Evolutionary conservation across 2,329 filamentous ascomycete species (phyloP).

Genomic region (Delphinella strobiligena): DNA sequence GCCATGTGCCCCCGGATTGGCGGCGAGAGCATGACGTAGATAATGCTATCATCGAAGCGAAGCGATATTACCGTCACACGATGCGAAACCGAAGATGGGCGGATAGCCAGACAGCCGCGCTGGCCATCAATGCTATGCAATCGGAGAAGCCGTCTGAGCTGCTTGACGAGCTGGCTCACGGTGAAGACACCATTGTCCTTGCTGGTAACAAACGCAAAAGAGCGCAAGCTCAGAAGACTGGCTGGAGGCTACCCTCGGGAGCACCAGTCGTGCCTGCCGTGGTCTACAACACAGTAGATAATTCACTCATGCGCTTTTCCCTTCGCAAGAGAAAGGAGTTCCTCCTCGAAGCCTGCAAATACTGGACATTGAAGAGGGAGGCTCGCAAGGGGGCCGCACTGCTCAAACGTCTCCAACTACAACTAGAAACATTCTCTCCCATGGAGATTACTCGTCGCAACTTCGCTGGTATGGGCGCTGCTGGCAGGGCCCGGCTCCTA

Average conservation of each 20-base stretch:
- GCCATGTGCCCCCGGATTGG: constrained; percentile 85
- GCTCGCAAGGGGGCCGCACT: constrained; percentile 81
- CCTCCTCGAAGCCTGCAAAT: constrained; percentile 83
- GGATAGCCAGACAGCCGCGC: constrained; percentile 72
- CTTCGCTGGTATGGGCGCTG: constrained; percentile 87
- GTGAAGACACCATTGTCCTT: constrained; percentile 39
- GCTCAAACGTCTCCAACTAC: constrained; percentile 82
- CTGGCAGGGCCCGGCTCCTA: constrained; percentile 63
- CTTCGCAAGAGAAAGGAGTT: constrained; percentile 82
- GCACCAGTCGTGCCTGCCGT: constrained; percentile 87
- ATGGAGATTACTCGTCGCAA: constrained; percentile 95
- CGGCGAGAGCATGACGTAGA: constrained; percentile 74
- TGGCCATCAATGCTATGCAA: constrained; percentile 57
- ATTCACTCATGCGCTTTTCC: constrained; percentile 71
- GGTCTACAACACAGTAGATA: constrained; percentile 76
- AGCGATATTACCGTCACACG: constrained; percentile 76
- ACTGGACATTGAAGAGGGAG: constrained; percentile 96
- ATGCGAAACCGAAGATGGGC: constrained; percentile 90
- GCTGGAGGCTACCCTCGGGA: constrained; percentile 88
- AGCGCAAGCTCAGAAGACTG: constrained; percentile 45
- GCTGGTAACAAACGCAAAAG: constrained; percentile 49
- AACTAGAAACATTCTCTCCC: constrained; percentile 91
- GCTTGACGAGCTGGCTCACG: constrained; percentile 27
- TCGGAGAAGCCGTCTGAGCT: constrained; percentile 39
- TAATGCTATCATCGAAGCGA: constrained; percentile 67